Percentiles rank a stretch among this genome's conserved stretches.
Evolutionary conservation across 2,329 filamentous ascomycete species (phyloP).

Genomic region (Colletotrichum orbiculare): DNA sequence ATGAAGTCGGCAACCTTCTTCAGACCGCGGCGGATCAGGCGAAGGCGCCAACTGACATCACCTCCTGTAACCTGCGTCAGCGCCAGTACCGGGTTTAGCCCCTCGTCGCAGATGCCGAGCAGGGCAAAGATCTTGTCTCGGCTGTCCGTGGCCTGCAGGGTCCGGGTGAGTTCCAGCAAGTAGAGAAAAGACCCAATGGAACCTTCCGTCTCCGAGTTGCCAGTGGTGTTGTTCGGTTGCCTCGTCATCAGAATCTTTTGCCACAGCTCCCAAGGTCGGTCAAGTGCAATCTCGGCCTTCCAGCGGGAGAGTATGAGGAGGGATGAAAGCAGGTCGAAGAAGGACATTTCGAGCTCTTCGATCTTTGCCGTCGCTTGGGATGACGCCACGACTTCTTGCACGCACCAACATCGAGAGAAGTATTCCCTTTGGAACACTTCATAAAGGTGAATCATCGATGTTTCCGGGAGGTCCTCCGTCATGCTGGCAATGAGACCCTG

Average conservation of each 20-base stretch:
- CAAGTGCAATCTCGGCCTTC: slow-evolving; percentile 8
- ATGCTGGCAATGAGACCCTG: slow-evolving; percentile 17
- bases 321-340: slow-evolving; percentile 27
- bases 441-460: slow-evolving; percentile 13
- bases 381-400: slow-evolving; percentile 26
- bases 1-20: slow-evolving; percentile 26
- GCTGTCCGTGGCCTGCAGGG: slow-evolving; percentile 26
- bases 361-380: slow-evolving; percentile 30
- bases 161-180: slow-evolving; percentile 26
- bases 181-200: slow-evolving; percentile 26
- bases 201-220: slow-evolving; percentile 6
- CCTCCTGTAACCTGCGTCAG: slow-evolving; percentile 15
- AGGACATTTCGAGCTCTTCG: slow-evolving; percentile 30
- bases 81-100: slow-evolving; percentile 27
- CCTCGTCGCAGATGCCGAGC: slow-evolving; percentile 28
- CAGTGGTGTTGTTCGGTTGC: slow-evolving; percentile 6
- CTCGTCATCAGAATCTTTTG: slow-evolving; percentile 21
- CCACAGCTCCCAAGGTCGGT: slow-evolving; percentile 25
- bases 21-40: slow-evolving; percentile 24
- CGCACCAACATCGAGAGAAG: slow-evolving; percentile 30
- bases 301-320: neutral
- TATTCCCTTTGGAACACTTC: slow-evolving; percentile 26
- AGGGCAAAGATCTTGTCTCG: slow-evolving; percentile 31
- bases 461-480: slow-evolving; percentile 21
- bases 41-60: slow-evolving; percentile 25